Evolutionary conservation across 116 monocot genomes (phyloP), one percentile per base, ranked within the genome.

Genomic region (Papilionanthe hybrid): DNA sequence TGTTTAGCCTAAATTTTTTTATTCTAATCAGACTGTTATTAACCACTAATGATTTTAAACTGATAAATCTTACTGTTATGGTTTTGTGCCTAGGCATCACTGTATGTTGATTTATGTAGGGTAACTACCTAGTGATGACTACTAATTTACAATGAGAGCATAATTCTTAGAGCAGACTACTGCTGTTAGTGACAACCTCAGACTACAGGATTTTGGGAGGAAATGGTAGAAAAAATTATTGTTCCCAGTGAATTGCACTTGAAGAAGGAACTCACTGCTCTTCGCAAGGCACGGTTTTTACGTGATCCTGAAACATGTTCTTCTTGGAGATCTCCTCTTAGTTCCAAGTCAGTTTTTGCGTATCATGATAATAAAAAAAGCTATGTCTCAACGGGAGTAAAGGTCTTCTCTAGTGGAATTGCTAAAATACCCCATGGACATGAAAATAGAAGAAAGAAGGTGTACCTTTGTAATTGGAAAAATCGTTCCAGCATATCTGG

Each of bases 291-390:
- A 66, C 91, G 92, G 9, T 90, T 80, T 76, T 67, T 97, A n/a
- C 94, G 94, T 27, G 97, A 97, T 49, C 97, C 97, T 45, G 94
- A 88, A 87, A 97, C 94, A 72, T 91, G 91, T 79, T 97, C 97
- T 50, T 94, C 94, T 27, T 94, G 88, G 86, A 89, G 90, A 48
- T 92, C 92, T 72, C 90, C 92, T 80, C 78, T 90, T 79, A 90
- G 89, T 72, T 87, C 90, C 41, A 89, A 85, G 81, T 90, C 93
- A 74, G 80, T 84, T 53, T 55, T 65, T 82, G 42, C 79, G 80
- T 81, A 83, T 45, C 45, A 69, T 77, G 56, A 28, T 49, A 88
- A 87, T 83, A 75, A 45, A 28, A 56, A 20, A 49, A 79, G 60
- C 42, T 48, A 42, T 4, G 78, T 71, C 9, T 27, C 55, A 44